Base-by-base conservation (phyloP, 805 yeast species). In the Cyberlindnera nakhonratchasimensis region DNA sequence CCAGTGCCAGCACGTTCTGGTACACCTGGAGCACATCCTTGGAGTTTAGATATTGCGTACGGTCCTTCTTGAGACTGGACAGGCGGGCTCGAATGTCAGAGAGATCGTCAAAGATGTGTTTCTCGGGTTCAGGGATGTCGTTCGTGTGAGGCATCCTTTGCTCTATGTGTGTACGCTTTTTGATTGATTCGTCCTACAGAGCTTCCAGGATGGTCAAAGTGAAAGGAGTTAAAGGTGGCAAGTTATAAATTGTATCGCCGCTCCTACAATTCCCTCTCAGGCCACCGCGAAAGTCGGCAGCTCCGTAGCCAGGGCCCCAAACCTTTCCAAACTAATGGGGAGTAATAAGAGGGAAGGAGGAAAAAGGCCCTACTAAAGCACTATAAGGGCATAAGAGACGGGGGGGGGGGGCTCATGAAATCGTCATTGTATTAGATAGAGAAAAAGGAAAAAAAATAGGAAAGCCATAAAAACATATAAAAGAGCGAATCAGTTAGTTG, bases 11-110 rank as follows among this genome's bases (percentile, higher is more conserved):
- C 32, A 84, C 86, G 28, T 68, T 61, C 42, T 76, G 77, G 51
- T 86, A 86, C 18, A 78, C 71, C 10, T 63, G 55, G 50, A 74
- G 71, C n/a, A 86, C 81, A 52, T 80, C 88, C 50, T 77, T 75
- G 17, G 89, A 80, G 58, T 78, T 79, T 54, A 85, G 69, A 52
- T 73, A 85, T 44, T 77, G 79, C 24, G 71, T 63, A 42, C 89
- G 72, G 61, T 84, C 83, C 58, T 77, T 79, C 56, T 84, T 86
- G 52, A 76, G 58, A 9, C 59, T 55, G 0, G 78, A 66, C 12
- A 79, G 59, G 8, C 58, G 50, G 28, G 64, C 63, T 50, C 82
- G 68, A 25, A 72, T 69, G 14, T 57, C 65, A 2, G 69, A 53
- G 12, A 78, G 56, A 33, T 68, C 64, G 18, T 65, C 63, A 41